Conservation (phyloP, 345 rosid genomes). For the Eucalyptus viminalis region DNA sequence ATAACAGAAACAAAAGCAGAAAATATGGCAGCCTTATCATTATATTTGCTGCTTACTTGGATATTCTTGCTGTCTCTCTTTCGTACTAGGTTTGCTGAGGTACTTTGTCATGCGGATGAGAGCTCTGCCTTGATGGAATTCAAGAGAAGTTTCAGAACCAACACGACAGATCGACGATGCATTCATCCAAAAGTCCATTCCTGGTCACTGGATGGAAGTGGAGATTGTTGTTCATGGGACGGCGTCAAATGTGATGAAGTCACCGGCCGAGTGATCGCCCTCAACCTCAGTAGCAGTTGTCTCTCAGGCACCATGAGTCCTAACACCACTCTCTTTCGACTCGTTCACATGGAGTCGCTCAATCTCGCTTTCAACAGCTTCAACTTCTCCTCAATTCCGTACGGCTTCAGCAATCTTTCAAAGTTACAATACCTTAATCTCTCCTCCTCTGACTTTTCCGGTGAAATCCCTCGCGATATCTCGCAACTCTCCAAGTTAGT, state of each 20-base stretch:
- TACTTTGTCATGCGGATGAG: neutral
- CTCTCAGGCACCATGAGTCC: neutral
- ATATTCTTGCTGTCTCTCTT: neutral
- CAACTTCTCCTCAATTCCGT: neutral
- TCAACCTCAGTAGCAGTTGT: neutral
- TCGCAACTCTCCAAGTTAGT: neutral
- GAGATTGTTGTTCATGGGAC: neutral
- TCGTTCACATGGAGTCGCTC: neutral
- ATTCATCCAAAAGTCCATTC: neutral
- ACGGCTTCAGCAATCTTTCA: neutral
- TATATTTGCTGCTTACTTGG: neutral
- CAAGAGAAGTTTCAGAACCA: neutral
- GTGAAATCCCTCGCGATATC: neutral
- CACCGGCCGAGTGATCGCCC: neutral
- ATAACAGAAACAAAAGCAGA: neutral
- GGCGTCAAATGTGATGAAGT: neutral
- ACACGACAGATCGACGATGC: fast-evolving
- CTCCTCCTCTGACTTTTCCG: fast-evolving
- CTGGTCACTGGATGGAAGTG: neutral
- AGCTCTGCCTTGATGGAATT: neutral
- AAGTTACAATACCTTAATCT: neutral
- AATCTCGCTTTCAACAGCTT: neutral
- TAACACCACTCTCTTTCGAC: neutral
- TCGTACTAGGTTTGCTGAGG: neutral
- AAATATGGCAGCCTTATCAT: neutral